Base-by-base conservation (phyloP, 371 early-diverging fungal species). In the Quaeritorhiza haematococci region DNA sequence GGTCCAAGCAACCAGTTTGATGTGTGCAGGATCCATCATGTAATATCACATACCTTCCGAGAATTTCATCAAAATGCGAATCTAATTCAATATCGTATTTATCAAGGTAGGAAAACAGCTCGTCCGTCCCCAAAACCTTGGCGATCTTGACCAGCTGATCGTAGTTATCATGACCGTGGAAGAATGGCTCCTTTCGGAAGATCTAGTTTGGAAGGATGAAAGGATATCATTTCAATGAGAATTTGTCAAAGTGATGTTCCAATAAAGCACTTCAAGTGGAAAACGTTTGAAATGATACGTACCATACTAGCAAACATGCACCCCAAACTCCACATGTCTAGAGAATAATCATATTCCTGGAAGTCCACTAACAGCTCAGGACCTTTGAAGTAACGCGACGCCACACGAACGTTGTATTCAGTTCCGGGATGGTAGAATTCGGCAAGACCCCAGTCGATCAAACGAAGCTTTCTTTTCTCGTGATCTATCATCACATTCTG, bases 101-200 rank as follows among this genome's bases (percentile, higher is more conserved):
- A 51, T 85, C 78, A 60, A 93, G 67, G 64, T 96, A 98, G 23
- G 71, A 77, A 55, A 79, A 69, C 45, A 96, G 74, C 41, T 88
- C 89, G 43, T 90, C 85, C 2, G 89, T 92, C 47, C 98, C 48
- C 96, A 96, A 80, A 4, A 94, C 90, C 58, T 87, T 86, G 30
- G 92, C 91, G 69, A 98, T 95, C 77, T 92, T 92, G 35, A 91
- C 88, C 52, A 98, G 78, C 69, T 96, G 96, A 64, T 95, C 94
- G 63, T 86, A 85, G 71, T 94, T 95, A 65, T 93, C 92, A 42
- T 84, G 83, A 32, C 96, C 96, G 63, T 91, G 89, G 84, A 98
- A 98, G 71, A 98, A 93, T 0, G 98, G 96, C 55, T 91, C 91
- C 73, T 89, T 91, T 58, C 89, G 88, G 83, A 93, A 93, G 24